A percentile compares a stretch with the other conserved stretches of the same genome.
phyloP scores from a whole-genome alignment of 2,329 filamentous ascomycete genomes.

The Neonectria sp. region DNA sequence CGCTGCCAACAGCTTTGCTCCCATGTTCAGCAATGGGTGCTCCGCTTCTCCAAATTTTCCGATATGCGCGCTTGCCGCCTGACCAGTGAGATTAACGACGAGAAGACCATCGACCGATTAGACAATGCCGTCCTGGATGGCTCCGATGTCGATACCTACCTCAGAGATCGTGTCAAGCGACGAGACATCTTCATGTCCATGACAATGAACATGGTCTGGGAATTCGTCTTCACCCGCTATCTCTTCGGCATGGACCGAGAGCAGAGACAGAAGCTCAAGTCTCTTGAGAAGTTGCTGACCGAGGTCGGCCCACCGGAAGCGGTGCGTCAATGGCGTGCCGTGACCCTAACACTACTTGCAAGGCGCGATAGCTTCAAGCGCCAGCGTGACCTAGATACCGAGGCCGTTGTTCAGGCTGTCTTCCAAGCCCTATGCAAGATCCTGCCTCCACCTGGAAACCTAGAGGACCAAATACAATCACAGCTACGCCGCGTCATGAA shows the following conservation, averaged over 20 bases:
- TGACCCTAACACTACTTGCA: slow-evolving; percentile 90
- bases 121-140: slow-evolving; percentile 96
- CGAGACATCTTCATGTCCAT: slow-evolving; percentile 99
- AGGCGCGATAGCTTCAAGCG: slow-evolving; percentile 84
- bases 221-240: slow-evolving; percentile 97
- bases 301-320: slow-evolving; percentile 90
- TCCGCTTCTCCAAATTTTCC: slow-evolving; percentile 98
- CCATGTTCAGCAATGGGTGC: slow-evolving; percentile 97
- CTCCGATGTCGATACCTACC: slow-evolving; percentile 90
- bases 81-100: slow-evolving; percentile 88
- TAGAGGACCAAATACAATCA: slow-evolving; percentile 85
- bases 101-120: slow-evolving; percentile 93
- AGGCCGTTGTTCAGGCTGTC: slow-evolving; percentile 91
- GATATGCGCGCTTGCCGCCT: slow-evolving; percentile 90
- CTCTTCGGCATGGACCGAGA: slow-evolving; percentile 99
- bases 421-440: slow-evolving; percentile 87
- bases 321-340: slow-evolving; percentile 97
- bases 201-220: slow-evolving; percentile 99
- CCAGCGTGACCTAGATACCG: slow-evolving; percentile 90
- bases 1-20: slow-evolving; percentile 96
- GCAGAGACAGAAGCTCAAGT: slow-evolving; percentile 97
- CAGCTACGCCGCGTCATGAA: slow-evolving; percentile 90
- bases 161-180: slow-evolving; percentile 88
- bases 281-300: slow-evolving; percentile 89
- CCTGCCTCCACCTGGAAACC: slow-evolving; percentile 86